Percentiles rank a stretch among this genome's conserved stretches.
These are phyloP conservation scores for Kodamaea fungicola DNA, from an alignment of 1,139 yeast species.

Conservation along the genomic window DNA sequence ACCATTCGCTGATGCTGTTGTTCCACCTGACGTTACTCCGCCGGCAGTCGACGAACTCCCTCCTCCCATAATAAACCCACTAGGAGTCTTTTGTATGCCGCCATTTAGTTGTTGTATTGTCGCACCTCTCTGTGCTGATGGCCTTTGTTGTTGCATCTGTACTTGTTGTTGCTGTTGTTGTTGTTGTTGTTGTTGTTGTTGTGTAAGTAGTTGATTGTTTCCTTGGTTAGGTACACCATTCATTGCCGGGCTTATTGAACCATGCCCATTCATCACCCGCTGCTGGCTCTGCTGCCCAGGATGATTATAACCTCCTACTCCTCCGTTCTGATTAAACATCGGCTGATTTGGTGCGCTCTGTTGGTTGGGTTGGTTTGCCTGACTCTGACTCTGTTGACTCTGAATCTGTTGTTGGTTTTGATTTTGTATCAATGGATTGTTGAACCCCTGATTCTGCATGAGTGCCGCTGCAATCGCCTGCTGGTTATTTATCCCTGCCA, in stretches of 20 bases:
- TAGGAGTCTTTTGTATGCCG: too few relatives aligned
- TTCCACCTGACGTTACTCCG: background rate
- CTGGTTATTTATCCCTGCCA: slow-evolving; percentile 10
- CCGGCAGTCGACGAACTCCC: background rate
- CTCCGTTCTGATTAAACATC: slow-evolving; percentile 9
- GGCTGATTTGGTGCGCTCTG: slow-evolving; percentile 7
- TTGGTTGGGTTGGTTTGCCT: slow-evolving; percentile 10
- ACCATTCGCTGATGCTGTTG: slow-evolving; percentile 1
- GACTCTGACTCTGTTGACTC: slow-evolving; percentile 6
- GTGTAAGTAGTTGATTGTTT: slow-evolving; percentile 13
- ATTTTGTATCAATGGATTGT: slow-evolving; percentile 6
- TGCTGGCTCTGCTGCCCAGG: slow-evolving; percentile 12
- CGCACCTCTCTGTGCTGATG: slow-evolving; percentile 19
- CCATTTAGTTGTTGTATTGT: too few relatives aligned
- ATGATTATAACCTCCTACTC: slow-evolving; percentile 6
- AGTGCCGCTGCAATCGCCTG: slow-evolving; percentile 9
- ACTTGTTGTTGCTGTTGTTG: slow-evolving; percentile 13
- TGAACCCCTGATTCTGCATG: slow-evolving; percentile 11
- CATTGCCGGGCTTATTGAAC: slow-evolving; percentile 13
- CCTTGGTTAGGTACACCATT: slow-evolving; percentile 9
- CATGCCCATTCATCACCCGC: background rate
- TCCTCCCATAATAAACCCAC: slow-evolving; percentile 2
- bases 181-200: slow-evolving; percentile 14
- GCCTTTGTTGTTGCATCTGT: slow-evolving; percentile 14
- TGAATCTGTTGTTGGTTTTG: slow-evolving; percentile 7